Conservation (phyloP, 495 filamentous ascomycete species). For the Hyaloscypha finlandica region DNA sequence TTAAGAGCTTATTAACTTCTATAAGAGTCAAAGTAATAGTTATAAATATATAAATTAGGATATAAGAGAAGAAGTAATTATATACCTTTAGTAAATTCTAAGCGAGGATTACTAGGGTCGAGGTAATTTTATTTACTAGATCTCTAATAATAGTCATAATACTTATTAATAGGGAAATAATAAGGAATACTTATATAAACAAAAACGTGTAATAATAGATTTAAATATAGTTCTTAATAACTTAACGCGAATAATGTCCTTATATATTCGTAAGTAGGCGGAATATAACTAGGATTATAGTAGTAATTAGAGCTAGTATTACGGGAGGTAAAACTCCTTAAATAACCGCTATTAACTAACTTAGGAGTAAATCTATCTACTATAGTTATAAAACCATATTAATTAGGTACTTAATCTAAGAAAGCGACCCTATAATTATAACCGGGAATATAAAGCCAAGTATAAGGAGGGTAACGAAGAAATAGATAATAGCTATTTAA, state of each 20-base stretch:
- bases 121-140: slow-evolving; percentile 62
- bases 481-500: slow-evolving; percentile 58
- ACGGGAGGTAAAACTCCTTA: slow-evolving; percentile 69
- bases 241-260: slow-evolving; percentile 67
- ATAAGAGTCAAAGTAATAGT: slow-evolving; percentile 72
- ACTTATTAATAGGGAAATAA: slow-evolving; percentile 75
- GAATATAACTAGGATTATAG: slow-evolving; percentile 64
- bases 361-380: slow-evolving; percentile 60
- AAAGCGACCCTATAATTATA: slow-evolving; percentile 69
- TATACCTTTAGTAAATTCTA: slow-evolving; percentile 74
- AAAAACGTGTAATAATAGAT: slow-evolving; percentile 93
- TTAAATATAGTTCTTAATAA: slow-evolving; percentile 79
- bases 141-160: slow-evolving; percentile 62
- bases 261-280: slow-evolving; percentile 51
- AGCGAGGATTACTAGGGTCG: slow-evolving; percentile 67
- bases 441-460: slow-evolving; percentile 74
- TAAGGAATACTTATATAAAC: slow-evolving; percentile 88
- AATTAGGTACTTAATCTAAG: slow-evolving; percentile 62
- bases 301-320: slow-evolving; percentile 65
- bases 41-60: slow-evolving; percentile 83
- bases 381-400: slow-evolving; percentile 53
- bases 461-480: slow-evolving; percentile 58
- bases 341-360: slow-evolving; percentile 58
- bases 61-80: slow-evolving; percentile 94
- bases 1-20: slow-evolving; percentile 48